Conservation (phyloP, 257 asterid species). For the Scutellaria galericulata region DNA sequence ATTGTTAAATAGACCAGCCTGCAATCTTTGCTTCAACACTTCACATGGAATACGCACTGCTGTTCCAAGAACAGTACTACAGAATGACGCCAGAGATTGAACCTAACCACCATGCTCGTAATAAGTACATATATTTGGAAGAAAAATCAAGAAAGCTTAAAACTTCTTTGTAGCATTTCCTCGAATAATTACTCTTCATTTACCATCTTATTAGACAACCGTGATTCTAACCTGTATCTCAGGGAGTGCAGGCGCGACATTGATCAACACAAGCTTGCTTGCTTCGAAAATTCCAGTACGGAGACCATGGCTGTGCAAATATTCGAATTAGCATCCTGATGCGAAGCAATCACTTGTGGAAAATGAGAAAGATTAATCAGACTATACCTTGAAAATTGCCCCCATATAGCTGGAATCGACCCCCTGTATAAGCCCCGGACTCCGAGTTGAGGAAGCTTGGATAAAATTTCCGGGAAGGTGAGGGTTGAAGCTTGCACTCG, state of each 20-base stretch:
- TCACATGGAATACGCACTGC: slow-evolving; percentile 93
- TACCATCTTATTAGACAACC: not conserved
- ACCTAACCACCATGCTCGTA: slow-evolving; percentile 50
- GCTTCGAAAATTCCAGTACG: slow-evolving; percentile 97
- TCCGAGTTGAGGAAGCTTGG: slow-evolving; percentile 92
- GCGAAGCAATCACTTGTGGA: not conserved
- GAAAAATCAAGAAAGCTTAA: slow-evolving; percentile 1
- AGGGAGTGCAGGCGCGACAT: slow-evolving; percentile 90
- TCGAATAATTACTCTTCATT: not conserved
- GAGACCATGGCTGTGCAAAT: slow-evolving; percentile 80
- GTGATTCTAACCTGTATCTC: slow-evolving; percentile 77
- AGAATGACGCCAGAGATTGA: slow-evolving; percentile 86
- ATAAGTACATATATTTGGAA: slow-evolving; percentile 25
- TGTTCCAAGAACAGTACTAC: slow-evolving; percentile 90
- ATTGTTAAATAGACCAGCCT: slow-evolving; percentile 84
- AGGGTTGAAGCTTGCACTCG: slow-evolving; percentile 97
- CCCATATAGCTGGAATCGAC: slow-evolving; percentile 93
- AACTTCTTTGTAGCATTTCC: not conserved
- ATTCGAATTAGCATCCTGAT: slow-evolving; percentile 15
- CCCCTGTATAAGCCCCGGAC: slow-evolving; percentile 86
- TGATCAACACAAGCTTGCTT: slow-evolving; percentile 85
- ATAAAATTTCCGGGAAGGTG: slow-evolving; percentile 74
- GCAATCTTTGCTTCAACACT: slow-evolving; percentile 91
- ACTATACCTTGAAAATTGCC: slow-evolving; percentile 90
- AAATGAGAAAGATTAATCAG: slow-evolving; percentile 14